phyloP scores from a whole-genome alignment of 331 rosid species.

The Malus hybrid region DNA sequence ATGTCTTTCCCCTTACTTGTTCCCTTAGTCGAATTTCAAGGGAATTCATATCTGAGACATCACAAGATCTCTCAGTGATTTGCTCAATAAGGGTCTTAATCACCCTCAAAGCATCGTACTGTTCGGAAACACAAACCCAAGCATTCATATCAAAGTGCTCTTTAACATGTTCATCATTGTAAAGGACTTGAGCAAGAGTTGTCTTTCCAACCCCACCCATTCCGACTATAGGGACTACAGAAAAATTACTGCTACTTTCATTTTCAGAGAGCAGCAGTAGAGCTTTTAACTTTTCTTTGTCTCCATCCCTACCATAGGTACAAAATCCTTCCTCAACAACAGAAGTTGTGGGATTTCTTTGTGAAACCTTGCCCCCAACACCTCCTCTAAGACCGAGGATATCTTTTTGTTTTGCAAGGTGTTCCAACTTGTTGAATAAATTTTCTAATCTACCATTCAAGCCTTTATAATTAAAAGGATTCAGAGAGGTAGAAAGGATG shows the following conservation, averaged over 20 bases:
- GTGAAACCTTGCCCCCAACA: neutral
- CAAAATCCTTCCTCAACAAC: neutral
- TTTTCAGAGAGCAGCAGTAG: neutral
- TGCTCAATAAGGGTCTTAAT: too few relatives aligned
- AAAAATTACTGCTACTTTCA: neutral
- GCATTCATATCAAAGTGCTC: neutral
- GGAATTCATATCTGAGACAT: too few relatives aligned
- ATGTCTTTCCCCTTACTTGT: neutral
- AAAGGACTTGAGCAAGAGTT: neutral
- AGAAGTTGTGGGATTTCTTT: neutral
- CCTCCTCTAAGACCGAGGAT: conserved; percentile 4
- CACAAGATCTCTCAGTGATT: too few relatives aligned
- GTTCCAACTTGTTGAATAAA: conserved; percentile 6
- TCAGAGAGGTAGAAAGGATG: neutral
- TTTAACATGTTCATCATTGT: neutral
- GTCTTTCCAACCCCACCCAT: neutral
- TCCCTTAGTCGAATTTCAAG: too few relatives aligned
- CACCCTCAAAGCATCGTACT: neutral
- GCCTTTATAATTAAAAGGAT: neutral
- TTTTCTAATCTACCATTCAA: neutral
- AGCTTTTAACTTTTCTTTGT: neutral
- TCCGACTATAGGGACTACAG: neutral
- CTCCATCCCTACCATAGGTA: conserved; percentile 19
- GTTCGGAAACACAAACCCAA: neutral
- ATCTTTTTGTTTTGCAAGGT: neutral